Evolutionary conservation across 148 eudicot genomes (phyloP), one percentile per base, ranked within the genome.

Genomic region (Euryodendron excelsum): DNA sequence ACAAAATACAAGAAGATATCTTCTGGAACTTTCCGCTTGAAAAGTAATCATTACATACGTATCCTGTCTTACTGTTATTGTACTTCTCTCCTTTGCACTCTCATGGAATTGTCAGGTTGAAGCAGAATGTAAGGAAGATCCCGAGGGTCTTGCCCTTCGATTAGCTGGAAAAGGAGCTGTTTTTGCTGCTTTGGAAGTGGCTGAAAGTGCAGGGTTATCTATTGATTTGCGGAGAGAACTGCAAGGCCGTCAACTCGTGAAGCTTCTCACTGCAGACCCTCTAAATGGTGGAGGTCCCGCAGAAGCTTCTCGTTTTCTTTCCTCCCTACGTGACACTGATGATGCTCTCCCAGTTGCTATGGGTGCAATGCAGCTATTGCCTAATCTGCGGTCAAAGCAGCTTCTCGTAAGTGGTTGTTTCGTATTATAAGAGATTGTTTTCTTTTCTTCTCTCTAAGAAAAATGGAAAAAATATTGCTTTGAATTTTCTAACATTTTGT

Each of bases 361-460:
- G 89, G 93, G 98, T 39, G 99, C 99, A 76, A 96, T 96, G 99
- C 99, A 96, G 80, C 98, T 93, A 62, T 86, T 96, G 84, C 99
- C 97, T 62, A 90, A 92, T 72, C 91, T 96, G 65, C 87, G 94
- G 78, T 92, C 99, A 55, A 96, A 96, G 85, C 99, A 93, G 81
- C 97, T 96, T 82, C 99, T 96, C 82, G 99, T 96, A 86, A 85
- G 88, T 83, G 37, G 64, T 60, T 37, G 39, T 75, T 47, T 68
- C 31, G 31, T 67, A 69, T 21, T 31, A 59, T 13, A 21, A 9
- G 5, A 45, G 4, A 53, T 73, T 23, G 30, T 76, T 71, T 59
- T 37, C 66, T 69, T 68, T 27, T n/a, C 30, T 34, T 63, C 64
- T 9, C 60, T 73, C 36, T n/a, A 61, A 30, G 14, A 11, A 67